Evolutionary conservation across 306 rosid genomes (phyloP), one percentile per base, ranked within the genome.

Genomic region (Trifolium subterraneum): DNA sequence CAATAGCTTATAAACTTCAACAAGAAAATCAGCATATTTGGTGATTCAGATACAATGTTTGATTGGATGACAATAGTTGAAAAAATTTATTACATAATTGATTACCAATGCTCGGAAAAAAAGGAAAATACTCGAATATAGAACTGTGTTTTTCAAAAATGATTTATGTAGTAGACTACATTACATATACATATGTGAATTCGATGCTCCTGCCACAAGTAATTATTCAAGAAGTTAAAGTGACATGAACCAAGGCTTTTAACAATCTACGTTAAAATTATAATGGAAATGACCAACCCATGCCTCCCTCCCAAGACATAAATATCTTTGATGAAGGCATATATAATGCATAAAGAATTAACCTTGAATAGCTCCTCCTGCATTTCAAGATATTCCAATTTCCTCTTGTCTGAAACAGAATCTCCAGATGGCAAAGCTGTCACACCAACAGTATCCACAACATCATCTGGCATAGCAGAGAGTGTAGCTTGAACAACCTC

Each of bases 291-390:
- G 62, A 10, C 20, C 62, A 54, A 13, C 51, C 22, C 72, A 42
- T 54, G 52, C n/a, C 70, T 41, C 48, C 29, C 19, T 59, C 66
- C 66, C 19, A 20, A 52, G 27, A 70, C 16, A 75, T 31, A 51
- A 62, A 52, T 50, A 52, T 45, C 45, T 22, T 50, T 16, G 7
- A 13, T 23, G 44, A 59, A 5, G 12, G 58, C 60, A 75, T 25
- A 36, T n/a, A 50, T 58, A 79, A 54, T 25, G 63, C 68, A 54
- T 10, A 8, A 56, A 67, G 36, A 33, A 51, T 9, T 70, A 75
- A 92, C 97, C 93, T 92, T 92, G 62, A 92, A 89, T 75, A 82
- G 76, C 76, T 92, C 96, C 86, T 92, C 96, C 78, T 92, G 96
- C 97, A 88, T 89, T 82, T 79, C 93, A 65, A 92, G 90, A 80